Base-by-base conservation (phyloP, 1,284 basidiomycete species). In the Moniliella sp. region DNA sequence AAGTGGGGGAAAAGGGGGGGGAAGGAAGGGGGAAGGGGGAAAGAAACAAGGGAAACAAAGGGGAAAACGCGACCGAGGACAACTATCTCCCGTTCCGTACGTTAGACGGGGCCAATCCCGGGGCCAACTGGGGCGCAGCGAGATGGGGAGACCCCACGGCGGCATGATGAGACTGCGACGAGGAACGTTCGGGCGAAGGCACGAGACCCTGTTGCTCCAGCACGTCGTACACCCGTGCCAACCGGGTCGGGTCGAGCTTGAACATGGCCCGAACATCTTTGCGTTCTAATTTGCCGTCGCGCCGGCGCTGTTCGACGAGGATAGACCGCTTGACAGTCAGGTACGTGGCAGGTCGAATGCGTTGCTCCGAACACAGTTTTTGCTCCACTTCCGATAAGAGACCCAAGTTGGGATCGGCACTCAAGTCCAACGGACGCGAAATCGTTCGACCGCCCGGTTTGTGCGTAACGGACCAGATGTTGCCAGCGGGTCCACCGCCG, bases 271-370 rank as follows among this genome's bases (percentile, higher is more conserved):
- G 36, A 18, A 44, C 46, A 29, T 56, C 50, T 27, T 47, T 36
- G 15, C 52, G 35, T n/a, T 51, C 42, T 11, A 59, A 34, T 30
- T 40, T 47, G 23, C 48, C 45, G 17, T 49, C 42, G 15, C 50
- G 36, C 3, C 48, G 45, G 19, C 46, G 38, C 28, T 46, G 43
- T 18, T 45, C 47, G 17, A 46, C 36, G 15, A 59, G 42, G 15
- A 59, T 45, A 30, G 43, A 46, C 41, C 48, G 41, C 33, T 59
- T 59, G 39, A 59, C 49, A 30, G 55, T 27, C 35, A 59, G 37
- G 34, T 48, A 59, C 1, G 52, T 45, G 30, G 47, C 43, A 4
- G 56, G 56, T n/a, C 48, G 33, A 36, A 59, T 54, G 11, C 55
- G 47, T 27, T 51, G 36, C 13, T 39, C 36, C 10, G 54, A 53